Percentiles rank a stretch among this genome's conserved stretches.
These are phyloP conservation scores for Cornus controversa DNA, from an alignment of 148 eudicot genomes.

Conservation along the genomic window DNA sequence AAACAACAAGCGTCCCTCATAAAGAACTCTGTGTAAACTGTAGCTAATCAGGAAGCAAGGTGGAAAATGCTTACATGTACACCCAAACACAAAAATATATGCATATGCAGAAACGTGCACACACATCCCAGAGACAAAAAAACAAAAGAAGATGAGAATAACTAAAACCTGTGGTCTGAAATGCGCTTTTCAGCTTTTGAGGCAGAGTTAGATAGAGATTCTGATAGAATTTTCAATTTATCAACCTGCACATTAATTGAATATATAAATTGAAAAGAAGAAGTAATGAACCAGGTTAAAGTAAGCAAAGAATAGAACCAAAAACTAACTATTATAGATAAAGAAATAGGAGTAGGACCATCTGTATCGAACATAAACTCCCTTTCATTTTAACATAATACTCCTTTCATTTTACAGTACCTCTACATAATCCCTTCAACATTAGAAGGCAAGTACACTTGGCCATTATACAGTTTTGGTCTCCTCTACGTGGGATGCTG, in stretches of 20 bases:
- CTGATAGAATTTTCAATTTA: slow-evolving; percentile 74
- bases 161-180: slow-evolving; percentile 69
- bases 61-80: neutral
- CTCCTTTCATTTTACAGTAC: neutral
- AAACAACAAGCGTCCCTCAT: no score
- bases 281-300: neutral
- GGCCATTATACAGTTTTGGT: no score
- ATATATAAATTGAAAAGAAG: no score
- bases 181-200: slow-evolving; percentile 83
- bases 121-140: neutral
- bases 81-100: neutral
- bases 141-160: neutral
- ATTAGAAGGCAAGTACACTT: no score
- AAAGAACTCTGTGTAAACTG: neutral
- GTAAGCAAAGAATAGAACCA: neutral
- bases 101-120: neutral
- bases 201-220: slow-evolving; percentile 83
- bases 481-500: no score
- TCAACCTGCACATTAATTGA: slow-evolving; percentile 57
- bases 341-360: neutral
- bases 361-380: neutral
- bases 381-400: neutral
- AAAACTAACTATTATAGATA: neutral
- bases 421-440: no score
- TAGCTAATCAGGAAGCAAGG: neutral